phyloP scores from a whole-genome alignment of 1,284 basidiomycete genomes.

The Microbotryum silenes-acaulis region DNA sequence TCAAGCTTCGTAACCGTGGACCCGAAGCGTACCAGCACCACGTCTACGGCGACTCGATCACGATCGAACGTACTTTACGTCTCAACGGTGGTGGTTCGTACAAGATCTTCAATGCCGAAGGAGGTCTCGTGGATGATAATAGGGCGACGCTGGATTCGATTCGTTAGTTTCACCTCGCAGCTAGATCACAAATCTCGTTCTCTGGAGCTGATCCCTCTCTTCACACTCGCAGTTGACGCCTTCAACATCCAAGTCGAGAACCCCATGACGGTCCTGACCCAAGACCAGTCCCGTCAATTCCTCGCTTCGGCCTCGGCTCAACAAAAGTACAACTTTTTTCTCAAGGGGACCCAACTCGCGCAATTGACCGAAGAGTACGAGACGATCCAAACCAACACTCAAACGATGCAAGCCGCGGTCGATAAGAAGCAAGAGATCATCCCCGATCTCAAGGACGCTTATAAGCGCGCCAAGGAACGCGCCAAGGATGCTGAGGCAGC shows the following conservation, averaged over 20 bases:
- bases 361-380: slow-evolving; percentile 83
- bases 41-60: slow-evolving; percentile 73
- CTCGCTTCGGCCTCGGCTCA: slow-evolving; percentile 69
- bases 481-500: slow-evolving; percentile 67
- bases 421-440: slow-evolving; percentile 52
- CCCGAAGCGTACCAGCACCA: slow-evolving; percentile 77
- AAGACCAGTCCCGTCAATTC: slow-evolving; percentile 65
- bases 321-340: slow-evolving; percentile 95
- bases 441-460: slow-evolving; percentile 59
- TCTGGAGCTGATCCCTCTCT: background rate
- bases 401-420: slow-evolving; percentile 33
- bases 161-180: slow-evolving; percentile 39
- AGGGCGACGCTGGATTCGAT: slow-evolving; percentile 78
- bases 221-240: slow-evolving; percentile 50
- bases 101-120: slow-evolving; percentile 63
- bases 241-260: slow-evolving; percentile 83
- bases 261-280: slow-evolving; percentile 38
- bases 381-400: slow-evolving; percentile 61
- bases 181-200: too few species aligned
- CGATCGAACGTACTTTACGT: slow-evolving; percentile 73
- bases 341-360: slow-evolving; percentile 83
- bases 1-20: slow-evolving; percentile 82
- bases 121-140: slow-evolving; percentile 66
- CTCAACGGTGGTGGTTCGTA: slow-evolving; percentile 62
- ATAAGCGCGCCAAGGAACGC: slow-evolving; percentile 55